Base-by-base conservation (phyloP, 352 stramenopile genomes). In the Pythium dissotocum region DNA sequence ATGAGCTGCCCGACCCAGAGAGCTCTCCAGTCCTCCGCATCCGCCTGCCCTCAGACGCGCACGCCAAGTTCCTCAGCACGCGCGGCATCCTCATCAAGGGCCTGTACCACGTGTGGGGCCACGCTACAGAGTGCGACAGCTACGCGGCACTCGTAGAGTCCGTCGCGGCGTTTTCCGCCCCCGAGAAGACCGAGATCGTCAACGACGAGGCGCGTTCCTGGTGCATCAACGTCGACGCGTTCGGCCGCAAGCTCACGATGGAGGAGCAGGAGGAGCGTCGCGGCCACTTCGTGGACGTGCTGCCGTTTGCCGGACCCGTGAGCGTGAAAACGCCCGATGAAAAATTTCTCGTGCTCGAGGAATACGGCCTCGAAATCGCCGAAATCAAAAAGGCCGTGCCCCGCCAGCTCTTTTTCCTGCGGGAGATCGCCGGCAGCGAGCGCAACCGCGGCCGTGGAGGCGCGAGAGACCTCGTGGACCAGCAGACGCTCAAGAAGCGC, bases 401-500 rank as follows among this genome's bases (percentile, higher is more conserved):
- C 18, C 85, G 88, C n/a, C 80, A 84, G 60, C 76, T 93, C 30
- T 90, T 88, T 44, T 90, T 93, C 59, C 55, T 93, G 40, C 85
- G 81, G 9, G 79, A 90, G 65, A 49, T 93, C 30, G 85, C 85
- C 4, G 85, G 85, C 33, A 90, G 82, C 21, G 85, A 90, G 53
- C 84, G 83, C 54, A 93, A 93, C 63, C 78, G 85, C 65, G 85
- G 85, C 18, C 82, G 85, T 1, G 85, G 85, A 2, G 85, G 85
- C 8, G 81, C 75, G 9, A 72, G 87, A 57, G 89, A 95, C 63
- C 71, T 94, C 21, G 72, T 98, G 9, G 85, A 97, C 63, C 78
- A 96, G 52, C 97, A 97, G 65, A 97, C 93, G 63, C 80, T 99
- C 28, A 98, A 98, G 74, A 91, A 94, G 64, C 83, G 97, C 67